A percentile compares a stretch with the other conserved stretches of the same genome.
Evolutionary conservation across 163 green algal species (phyloP).

Genomic region (Coccomyxa subellipsoidea): DNA sequence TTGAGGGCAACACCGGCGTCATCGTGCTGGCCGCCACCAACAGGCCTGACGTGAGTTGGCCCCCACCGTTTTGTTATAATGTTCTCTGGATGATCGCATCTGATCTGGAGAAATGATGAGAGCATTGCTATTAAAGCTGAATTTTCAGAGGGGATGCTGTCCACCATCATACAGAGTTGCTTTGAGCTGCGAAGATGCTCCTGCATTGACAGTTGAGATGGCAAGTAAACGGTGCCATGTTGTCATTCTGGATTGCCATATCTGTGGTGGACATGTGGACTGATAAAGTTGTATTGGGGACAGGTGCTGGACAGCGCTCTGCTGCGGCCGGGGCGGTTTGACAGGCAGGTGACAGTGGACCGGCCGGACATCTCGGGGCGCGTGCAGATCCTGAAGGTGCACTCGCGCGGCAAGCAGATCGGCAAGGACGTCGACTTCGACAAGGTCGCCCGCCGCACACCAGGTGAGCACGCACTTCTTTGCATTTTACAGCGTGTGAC

Average conservation of each 20-base stretch:
- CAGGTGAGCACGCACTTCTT: conserved; percentile 46
- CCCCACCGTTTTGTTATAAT: too few relatives aligned
- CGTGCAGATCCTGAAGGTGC: conserved; percentile 90
- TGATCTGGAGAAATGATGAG: too few relatives aligned
- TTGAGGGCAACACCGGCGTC: conserved; percentile 93
- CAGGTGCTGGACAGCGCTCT: conserved; percentile 92
- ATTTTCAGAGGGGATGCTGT: too few relatives aligned
- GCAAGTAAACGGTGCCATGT: too few relatives aligned
- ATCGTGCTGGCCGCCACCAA: conserved; percentile 96
- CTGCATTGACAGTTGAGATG: too few relatives aligned
- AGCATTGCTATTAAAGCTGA: too few relatives aligned
- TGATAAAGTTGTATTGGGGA: background rate
- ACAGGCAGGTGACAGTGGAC: conserved; percentile 99
- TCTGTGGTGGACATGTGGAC: too few relatives aligned
- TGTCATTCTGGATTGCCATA: too few relatives aligned
- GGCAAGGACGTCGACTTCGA: conserved; percentile 98
- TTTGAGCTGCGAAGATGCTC: too few relatives aligned
- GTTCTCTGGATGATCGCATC: too few relatives aligned
- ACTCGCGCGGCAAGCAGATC: conserved; percentile 90
- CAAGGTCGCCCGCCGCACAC: conserved; percentile 94
- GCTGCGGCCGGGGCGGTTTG: conserved; percentile 95
- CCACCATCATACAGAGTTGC: too few relatives aligned
- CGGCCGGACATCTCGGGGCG: conserved; percentile 91
- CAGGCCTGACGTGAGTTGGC: conserved; percentile 72
- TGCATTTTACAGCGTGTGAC: too few relatives aligned